Evolutionary conservation across 139 green algal species (phyloP).

Genomic region (Tetradesmus lagerheimii): DNA sequence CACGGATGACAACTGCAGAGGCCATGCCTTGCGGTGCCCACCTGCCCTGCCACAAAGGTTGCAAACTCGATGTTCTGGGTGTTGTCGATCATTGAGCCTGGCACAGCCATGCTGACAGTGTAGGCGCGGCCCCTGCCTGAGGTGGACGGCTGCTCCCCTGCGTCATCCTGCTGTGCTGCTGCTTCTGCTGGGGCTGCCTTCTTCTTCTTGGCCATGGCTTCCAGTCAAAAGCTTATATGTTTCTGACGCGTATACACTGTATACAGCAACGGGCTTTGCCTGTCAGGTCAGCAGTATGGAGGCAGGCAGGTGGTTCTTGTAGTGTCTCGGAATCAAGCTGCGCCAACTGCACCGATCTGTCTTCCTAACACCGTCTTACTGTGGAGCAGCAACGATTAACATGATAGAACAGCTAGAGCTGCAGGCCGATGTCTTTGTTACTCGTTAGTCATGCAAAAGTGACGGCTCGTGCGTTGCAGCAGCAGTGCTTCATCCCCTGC

Average conservation of each 20-base stretch:
- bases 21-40: neutral
- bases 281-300: neutral
- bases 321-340: neutral
- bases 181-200: neutral
- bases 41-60: slow-evolving; percentile 73
- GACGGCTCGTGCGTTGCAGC: neutral
- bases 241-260: no score
- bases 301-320: neutral
- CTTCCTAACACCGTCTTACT: no score
- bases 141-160: neutral
- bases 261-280: neutral
- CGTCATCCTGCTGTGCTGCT: neutral
- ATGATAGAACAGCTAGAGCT: neutral
- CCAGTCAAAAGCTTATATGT: no score
- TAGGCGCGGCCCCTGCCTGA: slow-evolving; percentile 35
- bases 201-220: slow-evolving; percentile 5
- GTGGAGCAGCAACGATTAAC: neutral
- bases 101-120: slow-evolving; percentile 83
- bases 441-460: neutral
- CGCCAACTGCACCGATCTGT: neutral
- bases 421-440: neutral
- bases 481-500: neutral
- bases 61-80: slow-evolving; percentile 78
- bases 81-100: slow-evolving; percentile 84
- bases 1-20: neutral